These are phyloP conservation scores for Garcileccinum viscosum DNA, from an alignment of 1,284 basidiomycete species.

Conservation along the genomic window DNA sequence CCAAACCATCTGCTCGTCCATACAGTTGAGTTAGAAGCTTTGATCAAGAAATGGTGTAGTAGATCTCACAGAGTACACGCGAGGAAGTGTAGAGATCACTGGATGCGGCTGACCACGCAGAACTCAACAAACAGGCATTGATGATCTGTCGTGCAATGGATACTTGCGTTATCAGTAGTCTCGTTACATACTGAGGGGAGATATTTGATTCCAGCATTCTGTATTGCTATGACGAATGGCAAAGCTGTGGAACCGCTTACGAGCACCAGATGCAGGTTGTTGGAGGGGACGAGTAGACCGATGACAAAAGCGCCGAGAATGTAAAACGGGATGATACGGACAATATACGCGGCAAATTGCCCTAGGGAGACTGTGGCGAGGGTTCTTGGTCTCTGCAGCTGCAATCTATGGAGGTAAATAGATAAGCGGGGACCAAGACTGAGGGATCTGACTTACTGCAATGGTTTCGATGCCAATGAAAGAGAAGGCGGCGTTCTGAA, in stretches of 20 bases:
- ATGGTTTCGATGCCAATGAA: conserved; percentile 82
- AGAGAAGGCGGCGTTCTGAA: conserved; percentile 70
- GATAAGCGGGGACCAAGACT: background rate
- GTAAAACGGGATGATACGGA: conserved; percentile 74
- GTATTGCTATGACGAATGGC: conserved; percentile 75
- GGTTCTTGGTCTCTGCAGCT: conserved; percentile 67
- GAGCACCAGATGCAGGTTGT: conserved; percentile 55
- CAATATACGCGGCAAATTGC: conserved; percentile 72
- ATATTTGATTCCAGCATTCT: conserved; percentile 66
- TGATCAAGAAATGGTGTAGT: background rate
- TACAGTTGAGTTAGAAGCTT: background rate
- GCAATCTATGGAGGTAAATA: conserved; percentile 52
- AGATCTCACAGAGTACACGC: conserved; percentile 73
- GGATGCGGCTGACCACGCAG: conserved; percentile 87
- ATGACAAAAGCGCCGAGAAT: conserved; percentile 57
- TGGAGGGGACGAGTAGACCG: conserved; percentile 68
- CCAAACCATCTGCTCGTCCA: conserved; percentile 69
- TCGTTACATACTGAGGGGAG: conserved; percentile 52
- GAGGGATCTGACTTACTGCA: conserved; percentile 56
- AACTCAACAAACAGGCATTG: conserved; percentile 85
- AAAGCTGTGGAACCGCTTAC: conserved; percentile 55
- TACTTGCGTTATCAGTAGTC: conserved; percentile 11
- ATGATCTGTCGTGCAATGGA: conserved; percentile 64
- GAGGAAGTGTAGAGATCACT: conserved; percentile 85
- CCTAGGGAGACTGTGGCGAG: conserved; percentile 58